phyloP scores from a whole-genome alignment of 495 filamentous ascomycete genomes.

The Oleoguttula mirabilis region DNA sequence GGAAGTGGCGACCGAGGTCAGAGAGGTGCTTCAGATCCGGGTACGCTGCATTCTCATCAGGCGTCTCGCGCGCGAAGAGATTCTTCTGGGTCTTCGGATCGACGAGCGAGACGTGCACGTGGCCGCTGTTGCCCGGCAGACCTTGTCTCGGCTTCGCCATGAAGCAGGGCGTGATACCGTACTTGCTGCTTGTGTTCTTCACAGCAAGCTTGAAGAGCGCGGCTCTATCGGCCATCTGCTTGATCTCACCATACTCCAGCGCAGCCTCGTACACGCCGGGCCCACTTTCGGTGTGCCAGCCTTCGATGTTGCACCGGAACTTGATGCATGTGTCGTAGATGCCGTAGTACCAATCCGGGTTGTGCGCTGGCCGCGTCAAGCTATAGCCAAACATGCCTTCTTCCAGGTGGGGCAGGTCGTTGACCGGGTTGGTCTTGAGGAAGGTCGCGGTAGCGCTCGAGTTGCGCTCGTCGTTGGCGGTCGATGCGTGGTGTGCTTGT shows the following conservation, averaged over 20 bases:
- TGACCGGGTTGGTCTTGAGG: slow-evolving; percentile 58
- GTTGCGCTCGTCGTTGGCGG: slow-evolving; percentile 39
- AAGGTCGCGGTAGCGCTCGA: slow-evolving; percentile 62
- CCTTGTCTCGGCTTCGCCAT: slow-evolving; percentile 96
- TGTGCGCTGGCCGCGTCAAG: slow-evolving; percentile 80
- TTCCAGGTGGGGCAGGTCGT: slow-evolving; percentile 62
- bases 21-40: slow-evolving; percentile 68
- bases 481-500: slow-evolving; percentile 21
- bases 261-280: slow-evolving; percentile 95
- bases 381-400: slow-evolving; percentile 99
- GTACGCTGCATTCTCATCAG: slow-evolving; percentile 57
- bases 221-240: slow-evolving; percentile 80
- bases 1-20: slow-evolving; percentile 82
- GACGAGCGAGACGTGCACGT: slow-evolving; percentile 84
- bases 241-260: slow-evolving; percentile 72
- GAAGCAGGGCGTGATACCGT: slow-evolving; percentile 90
- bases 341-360: slow-evolving; percentile 88
- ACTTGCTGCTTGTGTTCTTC: slow-evolving; percentile 70
- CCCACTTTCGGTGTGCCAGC: slow-evolving; percentile 95
- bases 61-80: slow-evolving; percentile 59
- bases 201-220: slow-evolving; percentile 90
- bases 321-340: slow-evolving; percentile 72
- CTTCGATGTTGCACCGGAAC: slow-evolving; percentile 78
- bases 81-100: slow-evolving; percentile 55
- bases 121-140: slow-evolving; percentile 83